phyloP scores from a whole-genome alignment of 371 early-diverging fungal genomes.

The Mucor plumbeus region DNA sequence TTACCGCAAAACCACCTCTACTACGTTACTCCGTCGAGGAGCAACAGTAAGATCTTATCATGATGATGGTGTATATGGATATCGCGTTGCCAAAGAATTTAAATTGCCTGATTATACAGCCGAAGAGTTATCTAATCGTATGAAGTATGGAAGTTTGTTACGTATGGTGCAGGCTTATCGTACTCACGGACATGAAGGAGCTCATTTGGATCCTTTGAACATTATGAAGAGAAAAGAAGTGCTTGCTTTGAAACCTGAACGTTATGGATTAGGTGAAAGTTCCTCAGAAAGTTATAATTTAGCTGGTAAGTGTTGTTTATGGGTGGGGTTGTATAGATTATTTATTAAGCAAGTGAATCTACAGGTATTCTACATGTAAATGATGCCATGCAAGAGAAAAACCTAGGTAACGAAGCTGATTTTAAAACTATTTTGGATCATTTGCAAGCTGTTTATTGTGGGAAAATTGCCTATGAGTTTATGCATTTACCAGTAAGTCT shows the following conservation, averaged over 20 bases:
- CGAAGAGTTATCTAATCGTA: conserved; percentile 82
- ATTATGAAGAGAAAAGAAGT: conserved; percentile 70
- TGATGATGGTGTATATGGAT: conserved; percentile 85
- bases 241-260: conserved; percentile 79
- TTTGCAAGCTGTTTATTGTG: conserved; percentile 80
- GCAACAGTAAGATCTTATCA: conserved; percentile 52
- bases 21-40: neutral
- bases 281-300: conserved; percentile 57
- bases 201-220: conserved; percentile 88
- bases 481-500: conserved; percentile 82
- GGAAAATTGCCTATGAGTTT: conserved; percentile 93
- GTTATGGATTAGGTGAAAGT: conserved; percentile 71
- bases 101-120: conserved; percentile 76
- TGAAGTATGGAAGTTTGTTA: conserved; percentile 80
- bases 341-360: neutral
- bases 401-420: conserved; percentile 58
- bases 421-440: conserved; percentile 75
- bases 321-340: neutral
- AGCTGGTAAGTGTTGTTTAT: conserved; percentile 38
- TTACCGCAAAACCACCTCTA: neutral
- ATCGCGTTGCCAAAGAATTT: conserved; percentile 73
- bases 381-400: conserved; percentile 47
- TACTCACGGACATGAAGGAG: conserved; percentile 82
- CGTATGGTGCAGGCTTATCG: conserved; percentile 88
- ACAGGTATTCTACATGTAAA: conserved; percentile 82